Percentiles rank a stretch among this genome's conserved stretches.
Evolutionary conservation across 2,329 filamentous ascomycete genomes (phyloP).

Genomic region (Mycocentrospora acerina): DNA sequence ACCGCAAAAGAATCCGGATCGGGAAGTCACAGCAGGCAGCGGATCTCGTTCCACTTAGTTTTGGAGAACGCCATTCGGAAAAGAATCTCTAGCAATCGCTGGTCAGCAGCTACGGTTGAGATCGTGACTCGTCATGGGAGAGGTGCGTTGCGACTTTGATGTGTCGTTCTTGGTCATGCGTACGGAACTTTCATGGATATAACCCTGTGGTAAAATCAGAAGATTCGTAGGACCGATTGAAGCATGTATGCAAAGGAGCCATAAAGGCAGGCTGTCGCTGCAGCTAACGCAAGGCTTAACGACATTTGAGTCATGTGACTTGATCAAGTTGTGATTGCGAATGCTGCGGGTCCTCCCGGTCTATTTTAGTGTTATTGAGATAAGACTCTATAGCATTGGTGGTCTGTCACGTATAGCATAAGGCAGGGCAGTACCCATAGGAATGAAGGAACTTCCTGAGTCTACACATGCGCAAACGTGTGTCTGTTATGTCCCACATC

Average conservation of each 20-base stretch:
- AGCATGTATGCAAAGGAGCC: too few species aligned
- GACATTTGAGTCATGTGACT: conserved; percentile 2
- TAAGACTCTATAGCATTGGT: conserved; percentile 9
- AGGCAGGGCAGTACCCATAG: conserved; percentile 8
- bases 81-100: conserved; percentile 1
- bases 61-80: conserved; percentile 6
- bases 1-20: conserved; percentile 21
- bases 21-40: conserved; percentile 30
- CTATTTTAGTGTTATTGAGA: conserved; percentile 17
- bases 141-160: too few species aligned
- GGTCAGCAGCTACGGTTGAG: too few species aligned
- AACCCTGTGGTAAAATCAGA: background rate
- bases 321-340: conserved; percentile 14
- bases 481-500: conserved; percentile 5
- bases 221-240: background rate
- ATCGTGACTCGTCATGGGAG: too few species aligned
- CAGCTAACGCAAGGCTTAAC: background rate
- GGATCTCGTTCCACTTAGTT: conserved; percentile 15
- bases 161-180: conserved; percentile 4
- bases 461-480: conserved; percentile 6
- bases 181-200: background rate
- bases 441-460: conserved; percentile 6
- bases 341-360: conserved; percentile 9
- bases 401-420: conserved; percentile 4
- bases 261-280: background rate